Percentiles rank a stretch among this genome's conserved stretches.
Evolutionary conservation across 179 eudicot genomes (phyloP).

Genomic region (Carnegiea gigantea): DNA sequence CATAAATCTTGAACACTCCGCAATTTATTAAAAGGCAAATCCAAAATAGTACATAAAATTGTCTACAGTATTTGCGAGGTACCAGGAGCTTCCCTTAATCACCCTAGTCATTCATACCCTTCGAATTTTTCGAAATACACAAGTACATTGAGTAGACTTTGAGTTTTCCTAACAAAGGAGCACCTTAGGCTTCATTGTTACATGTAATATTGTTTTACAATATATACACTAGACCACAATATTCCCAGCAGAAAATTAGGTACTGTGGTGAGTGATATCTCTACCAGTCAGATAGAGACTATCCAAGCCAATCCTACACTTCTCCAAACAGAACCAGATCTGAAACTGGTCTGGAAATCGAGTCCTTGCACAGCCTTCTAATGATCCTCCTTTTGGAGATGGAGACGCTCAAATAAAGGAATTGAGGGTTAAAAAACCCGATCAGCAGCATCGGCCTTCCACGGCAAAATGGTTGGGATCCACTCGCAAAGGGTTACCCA

Average conservation of each 20-base stretch:
- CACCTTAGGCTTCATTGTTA: not conserved
- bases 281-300: constrained; percentile 6
- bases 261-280: not conserved
- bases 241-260: not conserved
- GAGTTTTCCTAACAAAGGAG: too few species aligned
- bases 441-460: constrained; percentile 42
- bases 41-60: too few species aligned
- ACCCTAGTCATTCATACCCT: too few species aligned
- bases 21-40: too few species aligned
- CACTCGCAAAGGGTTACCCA: constrained; percentile 36
- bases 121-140: too few species aligned
- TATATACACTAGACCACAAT: not conserved
- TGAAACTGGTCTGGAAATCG: not conserved
- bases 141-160: too few species aligned
- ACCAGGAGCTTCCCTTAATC: too few species aligned
- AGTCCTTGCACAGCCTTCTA: not conserved
- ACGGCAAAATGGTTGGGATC: constrained; percentile 38
- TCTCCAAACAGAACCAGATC: not conserved
- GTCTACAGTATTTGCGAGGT: too few species aligned
- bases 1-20: too few species aligned
- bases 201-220: not conserved
- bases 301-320: not conserved
- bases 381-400: not conserved
- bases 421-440: not conserved
- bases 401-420: not conserved